Evolutionary conservation across 2,329 filamentous ascomycete genomes (phyloP).

Genomic region (Cladobotryum protrusum): DNA sequence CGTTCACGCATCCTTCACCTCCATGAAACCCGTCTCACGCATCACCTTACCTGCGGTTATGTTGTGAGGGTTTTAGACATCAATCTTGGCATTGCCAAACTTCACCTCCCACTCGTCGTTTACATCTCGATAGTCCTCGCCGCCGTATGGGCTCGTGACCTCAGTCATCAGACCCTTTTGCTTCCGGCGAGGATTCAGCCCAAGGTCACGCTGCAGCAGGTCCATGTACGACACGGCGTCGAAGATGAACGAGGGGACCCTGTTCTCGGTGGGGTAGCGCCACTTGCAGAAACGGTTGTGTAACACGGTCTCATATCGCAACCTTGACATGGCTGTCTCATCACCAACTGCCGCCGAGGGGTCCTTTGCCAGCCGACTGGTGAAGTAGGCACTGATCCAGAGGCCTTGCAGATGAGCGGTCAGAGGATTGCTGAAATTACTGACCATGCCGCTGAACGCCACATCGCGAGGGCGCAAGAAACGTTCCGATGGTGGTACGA

Average conservation of each 20-base stretch:
- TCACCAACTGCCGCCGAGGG: constrained; percentile 13
- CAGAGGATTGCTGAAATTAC: constrained; percentile 35
- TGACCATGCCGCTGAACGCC: constrained; percentile 37
- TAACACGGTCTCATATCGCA: constrained; percentile 52
- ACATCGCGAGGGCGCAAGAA: constrained; percentile 34
- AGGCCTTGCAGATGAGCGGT: constrained; percentile 44
- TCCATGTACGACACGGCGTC: constrained; percentile 71
- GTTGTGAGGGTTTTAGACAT: not conserved
- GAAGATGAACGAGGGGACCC: constrained; percentile 66
- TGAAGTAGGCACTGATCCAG: constrained; percentile 61
- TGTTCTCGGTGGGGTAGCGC: constrained; percentile 58
- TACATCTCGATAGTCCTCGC: constrained; percentile 50
- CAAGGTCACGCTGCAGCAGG: constrained; percentile 59
- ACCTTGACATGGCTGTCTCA: constrained; percentile 30
- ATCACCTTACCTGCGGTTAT: too few species aligned
- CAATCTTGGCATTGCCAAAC: not conserved
- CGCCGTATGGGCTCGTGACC: constrained; percentile 50
- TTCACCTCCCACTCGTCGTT: constrained; percentile 44
- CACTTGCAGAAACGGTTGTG: constrained; percentile 63
- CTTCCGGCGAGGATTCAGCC: constrained; percentile 51
- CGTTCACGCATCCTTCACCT: too few species aligned
- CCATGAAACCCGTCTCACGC: too few species aligned
- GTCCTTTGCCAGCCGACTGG: constrained; percentile 20
- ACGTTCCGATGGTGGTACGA: constrained; percentile 32
- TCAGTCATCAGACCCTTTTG: constrained; percentile 43